These are phyloP conservation scores for Macroventuria anomochaeta DNA, from an alignment of 2,329 filamentous ascomycete genomes.

Conservation along the genomic window DNA sequence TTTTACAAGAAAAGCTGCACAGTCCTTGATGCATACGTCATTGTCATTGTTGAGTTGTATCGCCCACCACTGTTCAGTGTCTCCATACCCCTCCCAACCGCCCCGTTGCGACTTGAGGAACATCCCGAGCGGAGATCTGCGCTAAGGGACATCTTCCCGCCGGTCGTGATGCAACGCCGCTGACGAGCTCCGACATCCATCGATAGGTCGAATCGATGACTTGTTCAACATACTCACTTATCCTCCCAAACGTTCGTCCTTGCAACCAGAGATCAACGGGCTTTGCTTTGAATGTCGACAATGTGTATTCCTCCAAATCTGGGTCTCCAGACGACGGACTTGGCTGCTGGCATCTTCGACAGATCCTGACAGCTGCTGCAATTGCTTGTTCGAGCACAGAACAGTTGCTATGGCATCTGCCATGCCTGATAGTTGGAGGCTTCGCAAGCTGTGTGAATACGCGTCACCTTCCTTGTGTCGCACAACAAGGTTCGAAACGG, in stretches of 20 bases:
- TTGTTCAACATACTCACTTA: not conserved
- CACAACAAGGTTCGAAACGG: conserved; percentile 2
- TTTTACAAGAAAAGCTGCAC: not conserved
- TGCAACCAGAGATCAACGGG: too few species aligned
- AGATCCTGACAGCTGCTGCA: not conserved
- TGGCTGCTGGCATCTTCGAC: not conserved
- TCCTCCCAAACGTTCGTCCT: too few species aligned
- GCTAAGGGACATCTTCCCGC: conserved; percentile 9
- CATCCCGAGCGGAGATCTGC: conserved; percentile 15
- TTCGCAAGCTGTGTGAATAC: not conserved
- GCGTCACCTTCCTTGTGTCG: conserved; percentile 6
- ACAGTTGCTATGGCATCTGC: conserved; percentile 2
- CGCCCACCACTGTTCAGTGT: not conserved
- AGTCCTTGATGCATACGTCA: not conserved
- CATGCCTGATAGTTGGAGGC: not conserved
- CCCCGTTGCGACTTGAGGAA: conserved; percentile 10
- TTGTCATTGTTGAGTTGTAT: not conserved
- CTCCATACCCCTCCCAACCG: not conserved
- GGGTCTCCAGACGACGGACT: not conserved
- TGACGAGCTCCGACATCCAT: conserved; percentile 3
- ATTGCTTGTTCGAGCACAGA: not conserved
- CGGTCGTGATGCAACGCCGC: conserved; percentile 8
- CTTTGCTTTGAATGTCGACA: not conserved
- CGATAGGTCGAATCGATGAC: not conserved
- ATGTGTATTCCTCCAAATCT: not conserved